These are phyloP conservation scores for Penicillium hordei DNA, from an alignment of 2,329 filamentous ascomycete species.

Conservation along the genomic window DNA sequence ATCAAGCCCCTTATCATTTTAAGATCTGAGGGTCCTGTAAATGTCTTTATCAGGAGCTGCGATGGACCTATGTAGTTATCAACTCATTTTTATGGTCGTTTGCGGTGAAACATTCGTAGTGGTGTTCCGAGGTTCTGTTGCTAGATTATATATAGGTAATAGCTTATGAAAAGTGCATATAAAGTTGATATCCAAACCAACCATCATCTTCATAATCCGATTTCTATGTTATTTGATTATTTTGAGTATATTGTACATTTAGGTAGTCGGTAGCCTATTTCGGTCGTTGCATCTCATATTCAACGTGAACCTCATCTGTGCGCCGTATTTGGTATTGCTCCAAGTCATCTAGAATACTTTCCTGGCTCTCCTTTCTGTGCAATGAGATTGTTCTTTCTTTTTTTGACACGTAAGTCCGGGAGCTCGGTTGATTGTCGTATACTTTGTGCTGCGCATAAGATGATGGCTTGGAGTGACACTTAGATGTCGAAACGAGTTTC, in stretches of 20 bases:
- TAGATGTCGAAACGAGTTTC: neutral
- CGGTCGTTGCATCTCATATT: constrained; percentile 21
- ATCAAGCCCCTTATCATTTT: no score
- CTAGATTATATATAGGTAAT: neutral
- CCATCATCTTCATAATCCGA: neutral
- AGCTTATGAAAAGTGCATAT: neutral
- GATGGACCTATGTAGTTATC: no score
- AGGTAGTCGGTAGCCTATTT: neutral
- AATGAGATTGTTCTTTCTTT: neutral
- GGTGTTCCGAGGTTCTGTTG: neutral
- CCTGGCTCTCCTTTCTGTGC: constrained; percentile 15
- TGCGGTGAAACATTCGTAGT: no score
- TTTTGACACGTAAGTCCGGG: neutral
- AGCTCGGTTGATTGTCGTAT: neutral
- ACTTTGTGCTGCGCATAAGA: neutral
- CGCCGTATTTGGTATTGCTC: constrained; percentile 19
- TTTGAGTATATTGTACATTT: neutral
- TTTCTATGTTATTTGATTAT: neutral
- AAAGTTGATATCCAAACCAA: neutral
- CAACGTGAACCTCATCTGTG: constrained; percentile 23
- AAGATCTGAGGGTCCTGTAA: no score
- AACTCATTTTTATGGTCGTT: no score
- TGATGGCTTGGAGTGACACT: neutral
- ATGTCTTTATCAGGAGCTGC: no score
- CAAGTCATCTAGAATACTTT: constrained; percentile 17